A percentile compares a stretch with the other conserved stretches of the same genome.
Evolutionary conservation across 768 basidiomycete species (phyloP).

Genomic region (Auriscalpium microsporum): DNA sequence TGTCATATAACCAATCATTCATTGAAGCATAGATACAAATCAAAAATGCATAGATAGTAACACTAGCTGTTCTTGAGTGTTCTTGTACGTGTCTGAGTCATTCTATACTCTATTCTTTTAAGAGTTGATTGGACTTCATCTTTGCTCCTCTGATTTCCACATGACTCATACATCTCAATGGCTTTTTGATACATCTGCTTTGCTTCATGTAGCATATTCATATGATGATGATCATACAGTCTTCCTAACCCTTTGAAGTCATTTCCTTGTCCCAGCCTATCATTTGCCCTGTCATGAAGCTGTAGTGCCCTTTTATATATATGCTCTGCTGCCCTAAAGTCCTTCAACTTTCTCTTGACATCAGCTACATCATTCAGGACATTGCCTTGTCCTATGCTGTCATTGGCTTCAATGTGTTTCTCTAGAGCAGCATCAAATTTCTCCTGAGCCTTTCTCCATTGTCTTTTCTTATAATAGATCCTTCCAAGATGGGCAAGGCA

Average conservation of each 20-base stretch:
- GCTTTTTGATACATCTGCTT: no score
- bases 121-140: no score
- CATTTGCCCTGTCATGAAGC: conserved; percentile 2
- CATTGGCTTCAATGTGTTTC: conserved; percentile 3
- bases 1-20: no score
- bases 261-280: conserved; percentile 8
- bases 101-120: no score
- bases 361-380: conserved; percentile 5
- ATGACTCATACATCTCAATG: no score
- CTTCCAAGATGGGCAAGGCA: not conserved
- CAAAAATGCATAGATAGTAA: no score
- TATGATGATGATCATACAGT: not conserved
- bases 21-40: no score
- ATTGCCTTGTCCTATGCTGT: conserved; percentile 10
- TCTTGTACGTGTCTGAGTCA: no score
- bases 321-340: not conserved
- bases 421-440: conserved; percentile 2
- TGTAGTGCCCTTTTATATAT: conserved; percentile 1
- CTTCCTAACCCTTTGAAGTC: conserved; percentile 6
- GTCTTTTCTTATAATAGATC: not conserved
- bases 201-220: no score
- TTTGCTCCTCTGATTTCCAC: no score
- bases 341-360: conserved; percentile 3
- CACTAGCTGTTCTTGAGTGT: no score
- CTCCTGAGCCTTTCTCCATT: not conserved